Percentiles rank a stretch among this genome's conserved stretches.
phyloP scores from a whole-genome alignment of 345 rosid genomes.

The Salix brachista region DNA sequence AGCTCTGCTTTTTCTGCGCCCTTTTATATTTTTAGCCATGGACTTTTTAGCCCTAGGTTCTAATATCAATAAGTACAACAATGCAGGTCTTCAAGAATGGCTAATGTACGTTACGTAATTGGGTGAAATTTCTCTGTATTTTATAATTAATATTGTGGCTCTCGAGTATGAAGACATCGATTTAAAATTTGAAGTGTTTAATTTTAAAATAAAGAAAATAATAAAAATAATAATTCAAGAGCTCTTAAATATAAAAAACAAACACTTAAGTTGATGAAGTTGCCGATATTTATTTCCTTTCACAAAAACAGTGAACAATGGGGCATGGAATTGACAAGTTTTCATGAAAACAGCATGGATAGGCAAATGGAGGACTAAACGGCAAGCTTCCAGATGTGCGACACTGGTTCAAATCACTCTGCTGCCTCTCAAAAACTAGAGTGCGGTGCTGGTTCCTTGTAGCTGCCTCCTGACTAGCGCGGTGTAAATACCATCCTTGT shows the following conservation, averaged over 20 bases:
- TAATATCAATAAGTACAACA: no score
- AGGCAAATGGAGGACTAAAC: neutral
- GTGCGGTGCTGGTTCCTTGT: slow-evolving; percentile 28
- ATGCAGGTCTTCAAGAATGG: no score
- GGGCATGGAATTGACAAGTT: neutral
- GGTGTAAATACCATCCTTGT: slow-evolving; percentile 50
- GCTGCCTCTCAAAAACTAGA: neutral
- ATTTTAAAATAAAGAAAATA: no score
- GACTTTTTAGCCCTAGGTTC: neutral
- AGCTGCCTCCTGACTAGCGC: slow-evolving; percentile 74
- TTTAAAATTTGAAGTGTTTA: no score
- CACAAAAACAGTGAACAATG: neutral
- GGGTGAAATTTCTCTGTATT: neutral
- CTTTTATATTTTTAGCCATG: neutral
- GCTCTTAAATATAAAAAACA: no score
- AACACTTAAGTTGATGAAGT: no score
- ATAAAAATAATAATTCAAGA: no score
- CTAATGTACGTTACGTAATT: no score
- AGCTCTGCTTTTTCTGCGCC: neutral
- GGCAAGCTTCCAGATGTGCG: neutral
- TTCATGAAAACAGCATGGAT: neutral
- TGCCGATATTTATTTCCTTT: no score
- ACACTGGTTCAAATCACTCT: neutral
- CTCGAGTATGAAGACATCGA: neutral
- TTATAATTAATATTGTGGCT: neutral